Base-by-base conservation (phyloP, 257 asterid species). In the Lycium ferocissimum region DNA sequence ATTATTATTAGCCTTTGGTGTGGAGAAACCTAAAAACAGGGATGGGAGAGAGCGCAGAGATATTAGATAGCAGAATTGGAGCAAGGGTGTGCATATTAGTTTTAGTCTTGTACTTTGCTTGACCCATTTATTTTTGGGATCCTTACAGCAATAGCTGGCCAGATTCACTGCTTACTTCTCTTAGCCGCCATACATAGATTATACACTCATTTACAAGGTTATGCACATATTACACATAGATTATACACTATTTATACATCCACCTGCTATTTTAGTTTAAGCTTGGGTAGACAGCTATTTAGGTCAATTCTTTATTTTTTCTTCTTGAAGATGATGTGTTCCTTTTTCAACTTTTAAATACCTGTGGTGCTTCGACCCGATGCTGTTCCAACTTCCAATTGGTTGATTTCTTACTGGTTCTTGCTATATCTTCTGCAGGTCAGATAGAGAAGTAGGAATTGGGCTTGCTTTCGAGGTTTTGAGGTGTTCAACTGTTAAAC, bases 361-460 rank as follows among this genome's bases (percentile, higher is more conserved):
- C 35, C 17, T 9, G 43, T 72, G 37, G 37, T 10, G 2, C n/a
- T 43, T 7, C 2, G 0, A 9, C 0, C 79, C 10, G 37, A 57
- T 54, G 72, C 43, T 49, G 47, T 43, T 81, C 72, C 57, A 1
- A 9, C 10, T 43, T 81, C 72, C 57, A 1, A 9, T 17, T n/a
- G 45, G 26, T 43, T 9, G 43, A 35, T 63, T 40, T 4, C 7
- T 7, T 7, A 82, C n/a, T 82, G 47, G 5, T 82, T 63, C 26
- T 63, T 53, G 56, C 5, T 51, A 4, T 15, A 51, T 18, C 11
- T 73, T 84, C 67, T 84, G 83, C 84, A 84, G 79, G 81, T 17
- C 87, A 87, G 92, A 91, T 86, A 80, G 81, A 85, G 89, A 89
- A 82, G 82, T 80, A 15, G 88, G 79, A 8, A 57, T 17, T 45